phyloP scores from a whole-genome alignment of 2,329 filamentous ascomycete genomes.

The Verticillium alfalfae region DNA sequence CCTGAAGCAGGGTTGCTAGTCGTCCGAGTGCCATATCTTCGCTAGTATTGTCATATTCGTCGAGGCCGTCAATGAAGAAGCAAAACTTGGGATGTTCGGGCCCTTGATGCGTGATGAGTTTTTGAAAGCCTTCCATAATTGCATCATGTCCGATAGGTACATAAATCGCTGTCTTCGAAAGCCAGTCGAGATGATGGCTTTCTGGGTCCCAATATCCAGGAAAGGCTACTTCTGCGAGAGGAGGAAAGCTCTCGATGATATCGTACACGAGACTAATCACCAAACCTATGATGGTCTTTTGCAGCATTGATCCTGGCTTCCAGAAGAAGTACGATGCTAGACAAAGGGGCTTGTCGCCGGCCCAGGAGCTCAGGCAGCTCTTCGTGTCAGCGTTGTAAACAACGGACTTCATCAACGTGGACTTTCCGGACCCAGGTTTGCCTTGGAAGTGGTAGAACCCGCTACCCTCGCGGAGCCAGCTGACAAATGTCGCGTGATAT shows the following conservation, averaged over 20 bases:
- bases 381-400: constrained; percentile 10
- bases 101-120: background rate
- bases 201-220: background rate
- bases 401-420: constrained; percentile 33
- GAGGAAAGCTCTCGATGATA: background rate
- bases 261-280: background rate
- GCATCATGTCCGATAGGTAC: background rate
- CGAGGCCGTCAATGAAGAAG: constrained; percentile 1
- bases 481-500: background rate
- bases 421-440: constrained; percentile 35
- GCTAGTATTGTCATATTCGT: background rate
- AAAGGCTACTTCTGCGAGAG: background rate
- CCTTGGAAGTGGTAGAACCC: constrained; percentile 27
- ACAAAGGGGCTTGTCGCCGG: background rate
- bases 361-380: constrained; percentile 5
- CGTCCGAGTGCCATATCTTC: background rate
- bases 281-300: background rate
- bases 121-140: background rate
- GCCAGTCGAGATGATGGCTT: background rate
- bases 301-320: background rate
- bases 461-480: constrained; percentile 18
- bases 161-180: background rate
- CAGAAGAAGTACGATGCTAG: background rate
- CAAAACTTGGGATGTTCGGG: background rate
- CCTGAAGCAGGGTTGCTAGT: background rate